Percentiles rank a stretch among this genome's conserved stretches.
Evolutionary conservation across 768 basidiomycete genomes (phyloP).

Genomic region (Mycena galopus): DNA sequence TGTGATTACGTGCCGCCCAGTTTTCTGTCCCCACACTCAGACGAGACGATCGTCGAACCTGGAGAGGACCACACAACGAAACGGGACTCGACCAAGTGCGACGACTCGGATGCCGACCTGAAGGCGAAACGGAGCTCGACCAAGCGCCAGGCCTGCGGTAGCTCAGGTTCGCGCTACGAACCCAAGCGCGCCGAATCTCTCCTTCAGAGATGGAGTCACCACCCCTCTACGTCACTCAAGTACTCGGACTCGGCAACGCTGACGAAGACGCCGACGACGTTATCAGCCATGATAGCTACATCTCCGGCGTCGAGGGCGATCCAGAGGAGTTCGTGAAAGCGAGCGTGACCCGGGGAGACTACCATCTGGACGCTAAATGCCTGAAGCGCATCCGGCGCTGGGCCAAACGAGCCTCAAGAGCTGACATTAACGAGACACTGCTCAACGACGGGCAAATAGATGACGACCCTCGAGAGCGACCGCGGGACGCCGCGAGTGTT

Average conservation of each 20-base stretch:
- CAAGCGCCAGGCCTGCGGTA: neutral
- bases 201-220: constrained; percentile 2
- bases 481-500: constrained; percentile 17
- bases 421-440: neutral
- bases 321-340: constrained; percentile 20
- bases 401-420: neutral
- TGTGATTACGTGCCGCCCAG: constrained; percentile 1
- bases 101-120: too few species aligned
- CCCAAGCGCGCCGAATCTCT: constrained; percentile 16
- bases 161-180: neutral
- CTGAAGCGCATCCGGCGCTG: neutral
- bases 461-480: constrained; percentile 7
- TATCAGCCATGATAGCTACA: constrained; percentile 22
- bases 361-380: neutral
- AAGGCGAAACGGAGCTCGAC: neutral
- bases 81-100: too few species aligned
- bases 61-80: neutral
- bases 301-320: constrained; percentile 19
- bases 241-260: neutral
- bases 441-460: constrained; percentile 1
- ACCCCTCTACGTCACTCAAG: neutral
- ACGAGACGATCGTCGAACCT: constrained; percentile 1
- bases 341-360: neutral
- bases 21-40: constrained; percentile 12
- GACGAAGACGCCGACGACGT: constrained; percentile 14